Conservation (phyloP, 1,284 basidiomycete species). For the Tilletia indica region DNA sequence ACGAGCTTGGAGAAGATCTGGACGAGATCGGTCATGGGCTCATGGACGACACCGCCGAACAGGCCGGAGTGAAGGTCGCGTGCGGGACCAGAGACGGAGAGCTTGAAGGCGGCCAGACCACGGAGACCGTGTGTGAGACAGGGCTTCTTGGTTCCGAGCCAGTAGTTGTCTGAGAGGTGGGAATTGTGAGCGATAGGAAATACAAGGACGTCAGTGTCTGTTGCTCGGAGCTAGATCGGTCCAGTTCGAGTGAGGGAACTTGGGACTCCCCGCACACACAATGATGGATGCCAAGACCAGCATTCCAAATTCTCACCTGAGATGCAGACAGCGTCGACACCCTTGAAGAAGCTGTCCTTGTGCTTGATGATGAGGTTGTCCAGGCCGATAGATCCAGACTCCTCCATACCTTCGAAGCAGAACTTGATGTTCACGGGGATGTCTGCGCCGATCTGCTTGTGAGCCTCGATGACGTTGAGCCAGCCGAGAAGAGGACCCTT, state of each 20-base stretch:
- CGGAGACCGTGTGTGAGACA: slow-evolving; percentile 61
- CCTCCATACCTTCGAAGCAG: slow-evolving; percentile 98
- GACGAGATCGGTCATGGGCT: slow-evolving; percentile 67
- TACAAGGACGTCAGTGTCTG: not conserved
- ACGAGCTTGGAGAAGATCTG: slow-evolving; percentile 73
- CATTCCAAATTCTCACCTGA: slow-evolving; percentile 24
- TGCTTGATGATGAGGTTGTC: slow-evolving; percentile 84
- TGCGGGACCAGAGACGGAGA: slow-evolving; percentile 78
- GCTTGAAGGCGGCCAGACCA: slow-evolving; percentile 84
- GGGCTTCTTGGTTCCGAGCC: slow-evolving; percentile 57
- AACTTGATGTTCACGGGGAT: slow-evolving; percentile 91
- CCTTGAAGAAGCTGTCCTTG: slow-evolving; percentile 79
- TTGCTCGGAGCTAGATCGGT: slow-evolving; percentile 46
- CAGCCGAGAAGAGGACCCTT: slow-evolving; percentile 68
- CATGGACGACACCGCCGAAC: slow-evolving; percentile 57
- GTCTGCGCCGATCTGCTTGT: slow-evolving; percentile 66
- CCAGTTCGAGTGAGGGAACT: no score
- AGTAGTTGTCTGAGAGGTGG: slow-evolving; percentile 33
- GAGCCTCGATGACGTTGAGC: slow-evolving; percentile 91
- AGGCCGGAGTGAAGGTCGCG: slow-evolving; percentile 84
- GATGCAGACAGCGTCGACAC: slow-evolving; percentile 93
- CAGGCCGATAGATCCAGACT: slow-evolving; percentile 87
- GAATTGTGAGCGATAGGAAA: not conserved
- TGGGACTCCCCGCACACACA: no score
- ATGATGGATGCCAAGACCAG: no score